Base-by-base conservation (phyloP, 805 yeast species). In the Saccharomycopsis oosterbeekiorum region DNA sequence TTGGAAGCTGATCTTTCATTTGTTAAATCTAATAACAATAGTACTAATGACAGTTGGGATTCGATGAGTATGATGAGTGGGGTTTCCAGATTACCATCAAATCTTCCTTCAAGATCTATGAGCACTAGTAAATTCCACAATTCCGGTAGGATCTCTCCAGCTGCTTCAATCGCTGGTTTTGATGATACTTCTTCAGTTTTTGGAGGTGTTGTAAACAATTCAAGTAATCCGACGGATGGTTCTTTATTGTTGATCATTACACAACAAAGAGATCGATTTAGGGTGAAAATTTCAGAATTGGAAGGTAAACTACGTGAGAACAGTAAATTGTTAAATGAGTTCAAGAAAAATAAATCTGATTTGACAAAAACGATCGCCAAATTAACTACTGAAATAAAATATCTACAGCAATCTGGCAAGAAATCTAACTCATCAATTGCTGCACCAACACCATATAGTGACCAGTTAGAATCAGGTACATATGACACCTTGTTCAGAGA, bases 201-300 rank as follows among this genome's bases (percentile, higher is more conserved):
- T 41, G 59, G 61, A n/a, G 56, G 58, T 17, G 10, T 41, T 34
- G 54, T 24, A 4, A 24, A 34, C 36, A 57, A 15, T 26, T 17
- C 39, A 4, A 10, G 19, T 19, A 56, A 68, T 63, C 59, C 60
- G 26, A 59, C 65, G 17, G 65, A 64, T 34, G 67, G 65, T 8
- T 80, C 84, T 3, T 82, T 92, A 36, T 73, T 93, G 58, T 96
- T 96, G 0, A 90, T 93, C 59, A 83, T 94, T 36, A 91, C 97
- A 14, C 92, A 93, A 69, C 99, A 93, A 75, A 84, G 99, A 71
- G 99, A 93, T 72, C 78, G 99, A 65, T 91, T 92, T 77, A 84
- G 96, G 68, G 80, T 82, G n/a, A 80, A 90, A 60, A 89, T 87
- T 68, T 82, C 81, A 61, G 97, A 89, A 70, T 78, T 94, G 60